Evolutionary conservation across 78 protist genomes (phyloP).

Genomic region (Dictyostelium citrinum): DNA sequence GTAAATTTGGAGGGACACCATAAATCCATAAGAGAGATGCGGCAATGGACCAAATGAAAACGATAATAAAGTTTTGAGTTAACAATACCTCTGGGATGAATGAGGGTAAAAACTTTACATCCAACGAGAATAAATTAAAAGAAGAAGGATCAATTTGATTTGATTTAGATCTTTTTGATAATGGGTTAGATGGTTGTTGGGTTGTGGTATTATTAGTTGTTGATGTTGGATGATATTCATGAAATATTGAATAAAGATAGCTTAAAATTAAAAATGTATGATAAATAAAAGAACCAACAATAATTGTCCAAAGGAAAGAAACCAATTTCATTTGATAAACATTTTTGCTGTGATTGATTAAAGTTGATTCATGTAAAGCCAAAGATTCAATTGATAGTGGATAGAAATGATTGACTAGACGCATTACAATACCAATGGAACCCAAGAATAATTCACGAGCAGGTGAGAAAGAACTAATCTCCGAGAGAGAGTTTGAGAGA

Average conservation of each 20-base stretch:
- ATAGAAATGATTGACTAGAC: background rate
- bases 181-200: background rate
- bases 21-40: constrained; percentile 21
- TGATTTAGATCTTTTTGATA: background rate
- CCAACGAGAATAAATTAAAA: background rate
- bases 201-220: background rate
- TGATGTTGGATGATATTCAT: background rate
- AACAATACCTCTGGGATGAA: constrained; percentile 44
- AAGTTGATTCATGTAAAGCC: constrained; percentile 7
- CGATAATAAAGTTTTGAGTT: constrained; percentile 35
- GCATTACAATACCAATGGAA: background rate
- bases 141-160: background rate
- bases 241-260: constrained; percentile 27
- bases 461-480: constrained; percentile 32
- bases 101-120: constrained; percentile 39
- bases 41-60: background rate
- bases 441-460: constrained; percentile 33
- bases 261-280: background rate
- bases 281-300: constrained; percentile 23
- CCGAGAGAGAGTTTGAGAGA: background rate
- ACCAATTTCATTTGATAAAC: constrained; percentile 9
- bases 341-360: background rate
- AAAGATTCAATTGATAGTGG: constrained; percentile 9
- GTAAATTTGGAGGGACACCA: constrained; percentile 3
- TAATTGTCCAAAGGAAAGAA: constrained; percentile 18